Evolutionary conservation across 148 eudicot genomes (phyloP), one percentile per base, ranked within the genome.

Genomic region (Silene uniflora): DNA sequence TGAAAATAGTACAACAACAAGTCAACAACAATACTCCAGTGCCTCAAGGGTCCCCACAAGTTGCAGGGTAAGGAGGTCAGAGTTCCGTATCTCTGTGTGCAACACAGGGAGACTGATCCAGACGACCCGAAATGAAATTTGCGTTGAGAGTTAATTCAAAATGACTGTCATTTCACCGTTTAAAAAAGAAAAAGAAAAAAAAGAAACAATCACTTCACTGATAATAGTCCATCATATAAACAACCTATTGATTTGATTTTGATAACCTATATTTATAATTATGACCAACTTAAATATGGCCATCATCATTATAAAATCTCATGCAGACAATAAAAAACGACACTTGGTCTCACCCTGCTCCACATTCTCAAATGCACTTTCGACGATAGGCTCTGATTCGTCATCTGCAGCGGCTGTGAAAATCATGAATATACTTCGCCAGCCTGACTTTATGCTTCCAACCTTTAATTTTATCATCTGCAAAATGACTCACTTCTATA

Each of bases 381-480:
- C 99, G 85, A 95, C 94, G 70, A 92, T 95, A 39, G 92, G 85
- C 82, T 95, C 99, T 81, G 89, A 85, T 56, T 91, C 97, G 80
- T 95, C 99, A 85, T 89, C 97, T 61, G 97, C 97, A 75, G 99
- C 99, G 49, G 99, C 97, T 5, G 97, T 92, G 83, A 95, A 95
- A 84, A 95, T 87, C 99, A 95, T 92, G 71, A 95, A 95, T 44
- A 95, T 97, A 84, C 99, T 90, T 80, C 92, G 88, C 99, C 99
- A 95, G 63, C 97, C 99, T 52, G 99, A 95, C 81, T 95, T 95
- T 78, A 95, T 95, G 88, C 92, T 92, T 83, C 93, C 96, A 76
- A 89, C 97, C 85, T 95, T 95, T 7, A 97, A 95, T 82, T 92
- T 92, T 75, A 95, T 91, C 99, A 95, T 95, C 99, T 95, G 86